A percentile compares a stretch with the other conserved stretches of the same genome.
Conservation (phyloP, 2,329 filamentous ascomycete species). For the Atkinsonella texensis region DNA sequence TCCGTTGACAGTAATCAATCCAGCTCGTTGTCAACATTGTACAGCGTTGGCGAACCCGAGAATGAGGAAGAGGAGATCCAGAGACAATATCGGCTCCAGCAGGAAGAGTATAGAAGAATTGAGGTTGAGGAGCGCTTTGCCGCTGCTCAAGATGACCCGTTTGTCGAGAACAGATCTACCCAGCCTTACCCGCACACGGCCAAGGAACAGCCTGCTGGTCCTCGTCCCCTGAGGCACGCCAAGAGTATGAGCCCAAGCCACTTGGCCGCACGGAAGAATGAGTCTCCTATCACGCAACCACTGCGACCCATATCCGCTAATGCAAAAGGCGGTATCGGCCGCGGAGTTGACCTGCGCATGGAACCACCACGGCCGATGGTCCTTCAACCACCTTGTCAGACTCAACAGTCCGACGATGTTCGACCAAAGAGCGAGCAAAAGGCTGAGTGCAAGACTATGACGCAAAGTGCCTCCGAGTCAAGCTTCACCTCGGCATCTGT, state of each 20-base stretch:
- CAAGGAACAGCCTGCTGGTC: constrained; percentile 5
- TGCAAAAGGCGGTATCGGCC: not conserved
- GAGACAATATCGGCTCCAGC: constrained; percentile 2
- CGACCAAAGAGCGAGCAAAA: constrained; percentile 8
- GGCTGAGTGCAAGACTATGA: not conserved
- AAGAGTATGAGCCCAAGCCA: constrained; percentile 14
- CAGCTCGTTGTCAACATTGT: constrained; percentile 43
- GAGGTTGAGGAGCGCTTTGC: not conserved
- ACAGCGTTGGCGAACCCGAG: constrained; percentile 39
- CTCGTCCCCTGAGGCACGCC: constrained; percentile 9
- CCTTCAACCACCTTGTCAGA: constrained; percentile 4
- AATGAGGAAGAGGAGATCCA: constrained; percentile 15
- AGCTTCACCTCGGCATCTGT: constrained; percentile 17
- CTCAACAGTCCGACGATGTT: constrained; percentile 8
- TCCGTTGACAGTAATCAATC: constrained; percentile 34
- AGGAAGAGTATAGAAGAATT: not conserved
- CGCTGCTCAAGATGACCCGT: constrained; percentile 17
- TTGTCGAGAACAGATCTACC: constrained; percentile 14
- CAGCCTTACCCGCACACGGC: constrained; percentile 1
- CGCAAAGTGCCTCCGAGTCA: constrained; percentile 9
- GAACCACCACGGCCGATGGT: constrained; percentile 1
- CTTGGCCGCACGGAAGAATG: constrained; percentile 1
- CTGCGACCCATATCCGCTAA: not conserved
- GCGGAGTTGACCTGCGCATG: not conserved
- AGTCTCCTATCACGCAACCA: not conserved